Conservation (phyloP, 2,329 filamentous ascomycete genomes). For the Aspergillus pseudotamarii region DNA sequence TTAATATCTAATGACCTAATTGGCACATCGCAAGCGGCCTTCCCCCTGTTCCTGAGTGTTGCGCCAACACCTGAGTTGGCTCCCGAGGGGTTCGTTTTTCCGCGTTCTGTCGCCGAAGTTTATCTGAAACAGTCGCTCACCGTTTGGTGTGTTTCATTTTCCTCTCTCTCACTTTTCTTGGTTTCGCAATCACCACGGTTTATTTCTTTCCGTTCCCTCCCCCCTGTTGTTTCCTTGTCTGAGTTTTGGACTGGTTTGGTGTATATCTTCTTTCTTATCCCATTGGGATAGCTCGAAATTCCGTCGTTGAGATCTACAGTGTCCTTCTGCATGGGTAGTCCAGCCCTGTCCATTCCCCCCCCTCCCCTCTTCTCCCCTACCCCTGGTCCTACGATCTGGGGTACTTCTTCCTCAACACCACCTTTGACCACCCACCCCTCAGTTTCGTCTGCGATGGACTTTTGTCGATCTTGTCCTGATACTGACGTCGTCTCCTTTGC, state of each 20-base stretch:
- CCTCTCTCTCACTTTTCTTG: neutral
- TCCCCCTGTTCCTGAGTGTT: slow-evolving; percentile 10
- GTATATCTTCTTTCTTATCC: neutral
- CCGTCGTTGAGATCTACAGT: neutral
- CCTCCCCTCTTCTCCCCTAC: neutral
- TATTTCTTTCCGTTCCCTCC: neutral
- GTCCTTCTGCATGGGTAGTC: neutral
- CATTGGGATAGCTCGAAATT: neutral
- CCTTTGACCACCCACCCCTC: neutral
- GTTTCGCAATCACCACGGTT: slow-evolving; percentile 3
- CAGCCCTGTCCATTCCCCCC: neutral
- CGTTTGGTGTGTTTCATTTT: slow-evolving; percentile 8
- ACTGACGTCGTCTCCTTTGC: neutral
- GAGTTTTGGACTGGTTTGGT: neutral
- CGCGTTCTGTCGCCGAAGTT: slow-evolving; percentile 7
- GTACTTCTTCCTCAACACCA: slow-evolving; percentile 1
- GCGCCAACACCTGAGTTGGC: slow-evolving; percentile 2
- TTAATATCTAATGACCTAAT: slow-evolving; percentile 3
- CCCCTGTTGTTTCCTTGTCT: neutral
- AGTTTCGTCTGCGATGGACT: neutral
- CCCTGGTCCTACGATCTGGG: slow-evolving; percentile 2
- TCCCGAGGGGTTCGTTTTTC: slow-evolving; percentile 5
- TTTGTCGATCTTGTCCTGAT: slow-evolving; percentile 3
- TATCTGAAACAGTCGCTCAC: slow-evolving; percentile 13
- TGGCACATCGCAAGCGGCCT: neutral